These are phyloP conservation scores for Ambrosia artemisiifolia DNA, from an alignment of 129 eudicot genomes.

Conservation along the genomic window DNA sequence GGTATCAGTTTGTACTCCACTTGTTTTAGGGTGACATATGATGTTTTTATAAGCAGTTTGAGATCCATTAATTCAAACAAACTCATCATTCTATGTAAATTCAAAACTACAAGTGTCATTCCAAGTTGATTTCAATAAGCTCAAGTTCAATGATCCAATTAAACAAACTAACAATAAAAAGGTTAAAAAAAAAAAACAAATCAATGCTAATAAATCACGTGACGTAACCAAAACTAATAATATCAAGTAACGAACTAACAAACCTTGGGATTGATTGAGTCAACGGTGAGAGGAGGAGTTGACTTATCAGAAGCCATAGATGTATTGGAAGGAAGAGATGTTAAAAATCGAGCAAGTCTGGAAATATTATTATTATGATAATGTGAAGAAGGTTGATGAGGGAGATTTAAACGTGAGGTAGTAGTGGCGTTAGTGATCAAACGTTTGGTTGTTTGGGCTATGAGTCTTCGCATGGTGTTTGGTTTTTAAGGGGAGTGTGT, in stretches of 20 bases:
- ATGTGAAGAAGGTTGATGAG: conserved; percentile 11
- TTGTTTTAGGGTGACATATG: too few species aligned
- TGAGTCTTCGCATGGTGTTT: conserved; percentile 68
- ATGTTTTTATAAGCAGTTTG: too few species aligned
- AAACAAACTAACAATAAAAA: not conserved
- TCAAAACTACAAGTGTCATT: too few species aligned
- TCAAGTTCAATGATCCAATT: not conserved
- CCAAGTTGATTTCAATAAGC: too few species aligned
- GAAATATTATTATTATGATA: not conserved
- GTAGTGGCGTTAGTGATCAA: conserved; percentile 24
- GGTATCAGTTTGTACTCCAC: too few species aligned
- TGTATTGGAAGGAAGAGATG: conserved; percentile 22
- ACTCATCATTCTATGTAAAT: too few species aligned
- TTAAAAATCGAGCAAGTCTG: conserved; percentile 31
- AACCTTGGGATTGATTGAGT: conserved; percentile 76
- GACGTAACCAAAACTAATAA: not conserved
- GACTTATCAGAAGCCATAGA: conserved; percentile 33
- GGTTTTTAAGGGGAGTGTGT: conserved; percentile 18
- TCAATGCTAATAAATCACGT: not conserved
- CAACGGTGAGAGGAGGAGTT: conserved; percentile 48
- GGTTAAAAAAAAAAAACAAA: not conserved
- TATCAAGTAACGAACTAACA: not conserved
- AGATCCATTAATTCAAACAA: too few species aligned
- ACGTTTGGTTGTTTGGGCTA: conserved; percentile 45
- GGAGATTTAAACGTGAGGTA: not conserved